phyloP scores from a whole-genome alignment of 1,284 basidiomycete species.

The Trichosporon asahii region DNA sequence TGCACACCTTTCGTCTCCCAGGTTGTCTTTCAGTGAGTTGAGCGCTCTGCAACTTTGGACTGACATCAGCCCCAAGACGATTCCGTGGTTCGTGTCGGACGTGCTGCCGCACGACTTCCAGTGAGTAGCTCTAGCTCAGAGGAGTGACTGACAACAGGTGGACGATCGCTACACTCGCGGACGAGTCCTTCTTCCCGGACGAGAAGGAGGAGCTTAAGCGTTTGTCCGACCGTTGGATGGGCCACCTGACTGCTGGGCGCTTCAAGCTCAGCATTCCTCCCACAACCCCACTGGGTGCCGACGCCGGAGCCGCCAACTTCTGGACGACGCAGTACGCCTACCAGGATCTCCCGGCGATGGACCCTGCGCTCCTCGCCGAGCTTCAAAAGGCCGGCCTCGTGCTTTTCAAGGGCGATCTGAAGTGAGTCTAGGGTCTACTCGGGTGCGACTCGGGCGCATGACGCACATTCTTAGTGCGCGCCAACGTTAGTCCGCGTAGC shows the following conservation, averaged over 20 bases:
- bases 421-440: constrained; percentile 56
- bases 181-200: constrained; percentile 60
- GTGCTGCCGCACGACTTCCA: constrained; percentile 76
- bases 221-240: constrained; percentile 71
- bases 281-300: constrained; percentile 63
- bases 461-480: neutral
- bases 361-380: constrained; percentile 60
- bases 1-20: constrained; percentile 74
- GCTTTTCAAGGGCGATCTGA: constrained; percentile 94
- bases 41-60: neutral
- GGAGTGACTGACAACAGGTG: constrained; percentile 31
- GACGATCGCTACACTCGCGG: constrained; percentile 54
- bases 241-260: constrained; percentile 64
- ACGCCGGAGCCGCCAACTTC: constrained; percentile 58
- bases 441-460: neutral
- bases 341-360: constrained; percentile 68
- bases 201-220: constrained; percentile 57
- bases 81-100: constrained; percentile 86
- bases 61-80: constrained; percentile 67
- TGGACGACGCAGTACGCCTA: constrained; percentile 83
- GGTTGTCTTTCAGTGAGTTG: constrained; percentile 81
- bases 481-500: neutral
- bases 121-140: constrained; percentile 30
- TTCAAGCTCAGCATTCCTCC: constrained; percentile 72
- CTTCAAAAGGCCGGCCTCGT: constrained; percentile 71